phyloP scores from a whole-genome alignment of 1,284 basidiomycete genomes.

The Leccinum ponderosum region DNA sequence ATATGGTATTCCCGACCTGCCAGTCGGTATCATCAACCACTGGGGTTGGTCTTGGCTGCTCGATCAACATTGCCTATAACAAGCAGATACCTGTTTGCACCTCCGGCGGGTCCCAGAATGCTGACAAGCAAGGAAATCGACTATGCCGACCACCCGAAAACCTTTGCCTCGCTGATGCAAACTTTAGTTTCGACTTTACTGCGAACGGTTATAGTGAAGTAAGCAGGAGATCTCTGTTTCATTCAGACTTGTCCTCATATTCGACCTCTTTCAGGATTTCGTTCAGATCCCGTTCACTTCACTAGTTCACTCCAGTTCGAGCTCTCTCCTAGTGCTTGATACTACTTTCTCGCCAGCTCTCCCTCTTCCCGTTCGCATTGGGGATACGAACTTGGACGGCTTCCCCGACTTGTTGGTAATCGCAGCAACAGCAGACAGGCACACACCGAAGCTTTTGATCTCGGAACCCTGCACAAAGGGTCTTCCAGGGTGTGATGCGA shows the following conservation, averaged over 20 bases:
- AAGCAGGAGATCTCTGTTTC: conserved; percentile 24
- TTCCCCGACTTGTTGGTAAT: conserved; percentile 89
- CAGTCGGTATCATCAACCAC: conserved; percentile 61
- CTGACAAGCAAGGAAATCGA: conserved; percentile 49
- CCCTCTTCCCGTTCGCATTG: conserved; percentile 80
- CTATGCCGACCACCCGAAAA: conserved; percentile 77
- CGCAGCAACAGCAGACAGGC: conserved; percentile 45
- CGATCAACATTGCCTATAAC: conserved; percentile 93
- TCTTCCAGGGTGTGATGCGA: conserved; percentile 52
- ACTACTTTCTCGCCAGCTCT: conserved; percentile 61
- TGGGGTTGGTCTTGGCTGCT: conserved; percentile 75
- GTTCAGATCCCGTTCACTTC: conserved; percentile 66
- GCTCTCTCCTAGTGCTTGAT: conserved; percentile 69
- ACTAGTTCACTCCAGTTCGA: conserved; percentile 50
- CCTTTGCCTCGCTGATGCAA: conserved; percentile 80
- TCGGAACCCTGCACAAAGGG: conserved; percentile 70
- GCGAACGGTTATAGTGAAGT: conserved; percentile 58
- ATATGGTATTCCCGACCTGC: conserved; percentile 92
- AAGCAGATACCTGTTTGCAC: conserved; percentile 84
- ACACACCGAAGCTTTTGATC: conserved; percentile 69
- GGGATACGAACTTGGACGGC: conserved; percentile 93
- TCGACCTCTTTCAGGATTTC: conserved; percentile 51
- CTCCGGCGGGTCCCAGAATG: conserved; percentile 46
- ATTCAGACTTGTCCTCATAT: neutral
- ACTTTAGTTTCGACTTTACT: conserved; percentile 78